phyloP scores from a whole-genome alignment of 768 basidiomycete genomes.

The Calocybe cyanea region DNA sequence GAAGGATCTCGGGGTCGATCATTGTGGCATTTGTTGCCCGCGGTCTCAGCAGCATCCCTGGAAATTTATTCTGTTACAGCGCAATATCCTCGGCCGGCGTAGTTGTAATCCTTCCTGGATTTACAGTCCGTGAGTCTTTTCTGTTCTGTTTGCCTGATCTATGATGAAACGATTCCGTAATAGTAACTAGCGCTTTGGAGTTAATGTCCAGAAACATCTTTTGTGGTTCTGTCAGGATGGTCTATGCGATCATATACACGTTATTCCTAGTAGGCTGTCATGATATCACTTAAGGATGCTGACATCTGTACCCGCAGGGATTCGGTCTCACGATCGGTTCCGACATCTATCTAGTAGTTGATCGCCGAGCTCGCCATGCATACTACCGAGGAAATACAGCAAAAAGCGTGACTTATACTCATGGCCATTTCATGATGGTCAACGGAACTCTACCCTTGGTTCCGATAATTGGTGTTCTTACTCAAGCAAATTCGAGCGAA shows the following conservation, averaged over 20 bases:
- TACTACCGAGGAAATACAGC: conserved; percentile 45
- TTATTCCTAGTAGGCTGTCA: conserved; percentile 58
- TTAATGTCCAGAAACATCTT: conserved; percentile 78
- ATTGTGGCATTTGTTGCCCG: conserved; percentile 81
- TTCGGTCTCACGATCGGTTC: conserved; percentile 84
- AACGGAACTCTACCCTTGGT: conserved; percentile 41
- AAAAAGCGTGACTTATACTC: conserved; percentile 39
- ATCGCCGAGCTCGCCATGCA: conserved; percentile 49
- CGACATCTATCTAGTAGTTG: conserved; percentile 72
- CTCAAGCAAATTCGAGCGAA: conserved; percentile 35
- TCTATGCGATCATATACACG: conserved; percentile 85
- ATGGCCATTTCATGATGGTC: conserved; percentile 48
- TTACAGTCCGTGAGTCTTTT: conserved; percentile 64
- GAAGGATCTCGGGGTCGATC: conserved; percentile 80
- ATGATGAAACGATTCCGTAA: conserved; percentile 1
- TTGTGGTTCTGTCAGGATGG: conserved; percentile 78
- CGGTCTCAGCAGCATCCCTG: conserved; percentile 71
- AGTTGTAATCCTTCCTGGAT: conserved; percentile 87
- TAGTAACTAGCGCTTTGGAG: conserved; percentile 73
- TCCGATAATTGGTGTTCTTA: conserved; percentile 41
- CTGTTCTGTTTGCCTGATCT: conserved; percentile 1
- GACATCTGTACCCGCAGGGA: conserved; percentile 41
- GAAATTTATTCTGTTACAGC: conserved; percentile 81
- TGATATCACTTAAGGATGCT: background rate
- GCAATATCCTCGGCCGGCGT: conserved; percentile 88